Evolutionary conservation across 768 basidiomycete species (phyloP).

Genomic region (Leccinum olivaceopallidum): DNA sequence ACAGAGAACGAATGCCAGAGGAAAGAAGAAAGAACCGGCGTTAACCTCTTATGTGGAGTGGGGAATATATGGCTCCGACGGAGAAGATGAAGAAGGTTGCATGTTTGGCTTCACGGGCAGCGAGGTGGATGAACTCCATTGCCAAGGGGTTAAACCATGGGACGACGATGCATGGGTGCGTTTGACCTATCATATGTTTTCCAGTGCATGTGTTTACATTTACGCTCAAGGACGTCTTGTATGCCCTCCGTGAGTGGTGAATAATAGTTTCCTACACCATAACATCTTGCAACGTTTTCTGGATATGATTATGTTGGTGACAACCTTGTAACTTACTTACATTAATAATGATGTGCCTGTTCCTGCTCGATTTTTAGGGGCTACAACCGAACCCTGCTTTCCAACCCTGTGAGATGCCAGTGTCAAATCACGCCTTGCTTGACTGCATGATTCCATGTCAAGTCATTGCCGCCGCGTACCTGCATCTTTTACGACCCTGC

Average conservation of each 20-base stretch:
- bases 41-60: neutral
- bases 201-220: neutral
- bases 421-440: neutral
- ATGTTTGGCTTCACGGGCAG: neutral
- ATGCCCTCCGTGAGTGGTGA: neutral
- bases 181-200: neutral
- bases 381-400: neutral
- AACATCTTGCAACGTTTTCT: neutral
- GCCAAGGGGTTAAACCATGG: constrained; percentile 40
- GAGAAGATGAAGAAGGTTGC: neutral
- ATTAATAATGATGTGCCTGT: neutral
- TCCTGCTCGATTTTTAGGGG: neutral
- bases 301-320: neutral
- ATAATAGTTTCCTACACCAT: neutral
- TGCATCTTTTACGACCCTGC: neutral
- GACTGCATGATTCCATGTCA: neutral
- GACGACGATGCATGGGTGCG: constrained; percentile 44
- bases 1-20: neutral
- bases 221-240: constrained; percentile 19
- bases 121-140: neutral
- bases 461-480: neutral
- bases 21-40: neutral
- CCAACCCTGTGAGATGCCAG: neutral
- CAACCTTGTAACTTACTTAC: neutral
- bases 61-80: neutral